Conservation (phyloP, 1,139 yeast genomes). For the Diutina sp. region DNA sequence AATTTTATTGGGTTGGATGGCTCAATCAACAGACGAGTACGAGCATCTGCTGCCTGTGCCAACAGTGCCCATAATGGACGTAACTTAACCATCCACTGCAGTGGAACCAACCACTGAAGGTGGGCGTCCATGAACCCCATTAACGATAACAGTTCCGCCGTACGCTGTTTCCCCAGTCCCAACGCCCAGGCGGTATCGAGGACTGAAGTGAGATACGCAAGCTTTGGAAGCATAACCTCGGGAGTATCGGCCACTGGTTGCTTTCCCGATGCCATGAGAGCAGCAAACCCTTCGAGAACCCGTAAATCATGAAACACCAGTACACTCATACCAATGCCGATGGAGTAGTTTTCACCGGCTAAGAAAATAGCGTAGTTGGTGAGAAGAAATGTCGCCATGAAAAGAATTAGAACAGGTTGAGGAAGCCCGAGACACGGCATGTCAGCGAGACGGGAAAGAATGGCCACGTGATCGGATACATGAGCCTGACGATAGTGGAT, state of each 20-base stretch:
- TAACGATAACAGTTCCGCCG: conserved; percentile 12
- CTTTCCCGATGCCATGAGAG: conserved; percentile 16
- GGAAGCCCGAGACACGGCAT: conserved; percentile 11
- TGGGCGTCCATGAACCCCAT: conserved; percentile 8
- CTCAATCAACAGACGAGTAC: neutral
- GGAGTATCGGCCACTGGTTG: conserved; percentile 10
- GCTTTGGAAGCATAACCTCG: conserved; percentile 28
- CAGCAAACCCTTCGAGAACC: conserved; percentile 22
- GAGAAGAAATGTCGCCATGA: conserved; percentile 34
- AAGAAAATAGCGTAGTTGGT: conserved; percentile 44
- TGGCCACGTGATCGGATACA: conserved; percentile 27
- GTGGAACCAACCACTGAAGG: neutral
- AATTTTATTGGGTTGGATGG: neutral
- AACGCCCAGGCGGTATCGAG: conserved; percentile 46
- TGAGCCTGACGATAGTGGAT: conserved; percentile 23
- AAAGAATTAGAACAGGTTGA: conserved; percentile 22
- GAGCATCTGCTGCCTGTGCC: neutral
- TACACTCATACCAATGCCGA: conserved; percentile 40
- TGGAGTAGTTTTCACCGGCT: conserved; percentile 44
- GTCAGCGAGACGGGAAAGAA: conserved; percentile 28
- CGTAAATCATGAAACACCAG: conserved; percentile 49
- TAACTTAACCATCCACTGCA: neutral
- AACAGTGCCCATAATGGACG: neutral
- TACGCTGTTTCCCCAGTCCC: conserved; percentile 40
- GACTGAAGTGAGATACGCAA: conserved; percentile 34